These are phyloP conservation scores for Pleurotus citrinopileatus DNA, from an alignment of 768 basidiomycete species.

Conservation along the genomic window DNA sequence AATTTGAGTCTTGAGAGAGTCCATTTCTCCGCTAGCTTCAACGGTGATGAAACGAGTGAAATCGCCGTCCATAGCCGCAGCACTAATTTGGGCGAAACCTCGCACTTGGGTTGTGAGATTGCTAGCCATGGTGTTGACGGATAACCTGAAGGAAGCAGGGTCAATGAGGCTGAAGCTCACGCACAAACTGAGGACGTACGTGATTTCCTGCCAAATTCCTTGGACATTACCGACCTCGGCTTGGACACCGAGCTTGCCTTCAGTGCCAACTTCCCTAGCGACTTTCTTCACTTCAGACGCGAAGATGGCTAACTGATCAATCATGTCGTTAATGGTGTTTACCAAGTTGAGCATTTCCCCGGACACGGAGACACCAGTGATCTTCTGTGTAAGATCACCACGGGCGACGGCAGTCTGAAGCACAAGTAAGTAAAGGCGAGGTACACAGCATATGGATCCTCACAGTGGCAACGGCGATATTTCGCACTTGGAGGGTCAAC, in stretches of 20 bases:
- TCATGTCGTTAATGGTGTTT: conserved; percentile 93
- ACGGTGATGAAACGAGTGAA: conserved; percentile 99
- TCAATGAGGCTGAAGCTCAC: neutral
- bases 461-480: conserved; percentile 90
- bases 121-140: conserved; percentile 97
- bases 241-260: conserved; percentile 97
- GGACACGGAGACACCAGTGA: conserved; percentile 86
- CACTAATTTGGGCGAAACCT: conserved; percentile 98
- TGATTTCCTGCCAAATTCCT: conserved; percentile 99
- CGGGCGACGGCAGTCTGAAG: conserved; percentile 79
- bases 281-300: conserved; percentile 83
- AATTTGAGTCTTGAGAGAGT: conserved; percentile 97
- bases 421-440: conserved; percentile 1
- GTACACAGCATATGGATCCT: conserved; percentile 22
- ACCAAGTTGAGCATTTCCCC: conserved; percentile 97
- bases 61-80: conserved; percentile 98
- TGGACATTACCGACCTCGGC: conserved; percentile 96
- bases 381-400: conserved; percentile 92
- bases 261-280: conserved; percentile 95
- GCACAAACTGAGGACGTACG: conserved; percentile 52
- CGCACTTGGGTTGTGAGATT: conserved; percentile 98
- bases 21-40: conserved; percentile 98
- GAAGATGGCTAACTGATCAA: conserved; percentile 56
- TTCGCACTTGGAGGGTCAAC: conserved; percentile 92
- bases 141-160: conserved; percentile 50